phyloP scores from a whole-genome alignment of 176 grass and related monocot species.

The Ensete ventricosum region DNA sequence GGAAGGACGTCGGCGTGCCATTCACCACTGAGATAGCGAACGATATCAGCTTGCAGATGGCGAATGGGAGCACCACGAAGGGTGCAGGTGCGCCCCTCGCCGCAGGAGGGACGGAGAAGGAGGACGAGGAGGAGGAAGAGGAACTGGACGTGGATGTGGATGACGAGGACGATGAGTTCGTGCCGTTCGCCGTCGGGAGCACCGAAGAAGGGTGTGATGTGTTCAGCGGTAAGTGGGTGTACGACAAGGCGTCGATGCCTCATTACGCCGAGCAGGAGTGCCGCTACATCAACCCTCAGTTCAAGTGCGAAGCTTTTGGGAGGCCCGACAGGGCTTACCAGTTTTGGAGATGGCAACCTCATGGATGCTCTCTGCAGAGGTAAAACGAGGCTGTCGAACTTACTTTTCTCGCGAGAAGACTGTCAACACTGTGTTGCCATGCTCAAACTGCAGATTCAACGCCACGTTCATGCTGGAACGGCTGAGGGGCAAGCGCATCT shows the following conservation, averaged over 20 bases:
- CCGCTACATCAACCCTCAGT: constrained; percentile 2
- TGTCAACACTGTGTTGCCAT: neutral
- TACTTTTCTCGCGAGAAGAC: too few relatives aligned
- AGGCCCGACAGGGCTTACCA: constrained; percentile 5
- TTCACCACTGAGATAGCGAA: too few relatives aligned
- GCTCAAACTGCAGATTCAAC: constrained; percentile 6
- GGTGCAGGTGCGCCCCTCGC: neutral
- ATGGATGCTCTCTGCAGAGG: constrained; percentile 17
- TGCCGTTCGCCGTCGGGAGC: constrained; percentile 13
- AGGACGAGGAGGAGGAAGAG: neutral
- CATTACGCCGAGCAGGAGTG: constrained; percentile 10
- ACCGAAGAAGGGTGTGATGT: constrained; percentile 9
- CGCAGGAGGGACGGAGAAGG: neutral
- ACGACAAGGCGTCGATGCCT: neutral
- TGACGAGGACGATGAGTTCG: neutral
- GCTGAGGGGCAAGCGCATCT: constrained; percentile 10
- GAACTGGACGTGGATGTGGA: neutral
- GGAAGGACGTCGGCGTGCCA: too few relatives aligned
- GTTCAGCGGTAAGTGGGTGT: constrained; percentile 13
- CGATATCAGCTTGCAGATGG: too few relatives aligned
- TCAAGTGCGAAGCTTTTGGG: constrained; percentile 13
- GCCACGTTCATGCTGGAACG: constrained; percentile 18
- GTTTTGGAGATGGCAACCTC: constrained; percentile 21
- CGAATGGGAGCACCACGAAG: too few relatives aligned
- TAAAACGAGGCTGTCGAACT: neutral